These are phyloP conservation scores for Talaromyces funiculosus DNA, from an alignment of 2,329 filamentous ascomycete genomes.

Conservation along the genomic window DNA sequence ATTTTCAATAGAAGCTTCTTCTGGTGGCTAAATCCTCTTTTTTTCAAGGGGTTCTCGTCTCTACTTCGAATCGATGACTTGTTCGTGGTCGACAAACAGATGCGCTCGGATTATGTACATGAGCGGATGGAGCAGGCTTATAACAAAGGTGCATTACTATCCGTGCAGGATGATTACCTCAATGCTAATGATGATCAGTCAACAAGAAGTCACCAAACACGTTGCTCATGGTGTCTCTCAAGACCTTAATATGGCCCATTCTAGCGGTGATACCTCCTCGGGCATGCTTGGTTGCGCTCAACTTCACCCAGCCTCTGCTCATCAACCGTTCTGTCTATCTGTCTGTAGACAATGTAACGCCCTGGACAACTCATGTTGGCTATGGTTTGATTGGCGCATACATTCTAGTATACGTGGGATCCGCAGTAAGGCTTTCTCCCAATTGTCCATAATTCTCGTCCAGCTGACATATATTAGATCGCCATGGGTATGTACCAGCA, in stretches of 20 bases:
- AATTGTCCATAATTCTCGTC: not conserved
- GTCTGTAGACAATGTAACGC: slow-evolving; percentile 25
- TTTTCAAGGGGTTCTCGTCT: slow-evolving; percentile 42
- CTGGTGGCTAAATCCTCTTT: slow-evolving; percentile 46
- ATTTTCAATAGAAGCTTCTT: slow-evolving; percentile 43
- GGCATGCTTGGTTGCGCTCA: slow-evolving; percentile 31
- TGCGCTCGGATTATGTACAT: slow-evolving; percentile 39
- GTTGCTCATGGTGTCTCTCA: slow-evolving; percentile 27
- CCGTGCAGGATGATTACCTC: not conserved
- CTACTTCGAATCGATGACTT: slow-evolving; percentile 39
- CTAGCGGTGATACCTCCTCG: slow-evolving; percentile 29
- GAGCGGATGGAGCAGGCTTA: slow-evolving; percentile 34
- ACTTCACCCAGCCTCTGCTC: slow-evolving; percentile 35
- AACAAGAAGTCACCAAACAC: slow-evolving; percentile 23
- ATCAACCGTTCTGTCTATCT: slow-evolving; percentile 33
- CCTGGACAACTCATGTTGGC: slow-evolving; percentile 29
- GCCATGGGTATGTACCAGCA: slow-evolving; percentile 39
- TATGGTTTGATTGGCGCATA: slow-evolving; percentile 43
- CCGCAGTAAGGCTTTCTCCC: slow-evolving; percentile 27
- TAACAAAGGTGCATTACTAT: slow-evolving; percentile 29
- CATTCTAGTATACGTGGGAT: slow-evolving; percentile 37
- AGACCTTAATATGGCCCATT: slow-evolving; percentile 30
- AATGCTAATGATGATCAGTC: slow-evolving; percentile 21
- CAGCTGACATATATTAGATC: slow-evolving; percentile 21
- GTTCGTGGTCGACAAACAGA: slow-evolving; percentile 40